A percentile compares a stretch with the other conserved stretches of the same genome.
Conservation (phyloP, 352 stramenopile genomes). For the Phytophthora pluvialis region DNA sequence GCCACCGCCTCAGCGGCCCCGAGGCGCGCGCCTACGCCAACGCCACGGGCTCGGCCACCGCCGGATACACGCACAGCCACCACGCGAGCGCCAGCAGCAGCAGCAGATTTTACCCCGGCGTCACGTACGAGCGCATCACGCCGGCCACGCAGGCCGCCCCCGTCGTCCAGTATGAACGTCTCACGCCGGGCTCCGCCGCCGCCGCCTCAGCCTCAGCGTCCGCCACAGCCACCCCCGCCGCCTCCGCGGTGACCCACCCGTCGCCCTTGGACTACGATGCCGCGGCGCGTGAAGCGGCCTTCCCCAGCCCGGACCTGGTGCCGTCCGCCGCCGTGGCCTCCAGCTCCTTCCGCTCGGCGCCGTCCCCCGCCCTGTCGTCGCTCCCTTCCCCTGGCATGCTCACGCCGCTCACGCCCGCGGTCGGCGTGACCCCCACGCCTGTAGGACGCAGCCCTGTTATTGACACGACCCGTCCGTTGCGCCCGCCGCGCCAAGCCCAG, state of each 20-base stretch:
- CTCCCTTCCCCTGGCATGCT: constrained; percentile 63
- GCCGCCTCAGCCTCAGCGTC: background rate
- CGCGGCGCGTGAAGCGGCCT: constrained; percentile 41
- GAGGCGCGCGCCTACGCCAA: constrained; percentile 37
- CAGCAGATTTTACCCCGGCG: constrained; percentile 41
- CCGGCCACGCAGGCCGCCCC: constrained; percentile 26
- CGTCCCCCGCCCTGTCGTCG: constrained; percentile 46
- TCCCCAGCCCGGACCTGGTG: constrained; percentile 43
- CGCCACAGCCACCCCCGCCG: background rate
- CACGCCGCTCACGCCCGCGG: constrained; percentile 43
- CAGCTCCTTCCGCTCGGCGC: constrained; percentile 40
- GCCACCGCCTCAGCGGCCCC: constrained; percentile 23
- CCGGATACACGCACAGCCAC: constrained; percentile 22
- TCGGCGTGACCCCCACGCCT: constrained; percentile 14
- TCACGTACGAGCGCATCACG: constrained; percentile 62
- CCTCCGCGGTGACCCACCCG: constrained; percentile 14
- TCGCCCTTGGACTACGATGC: constrained; percentile 54
- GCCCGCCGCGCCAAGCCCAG: constrained; percentile 24
- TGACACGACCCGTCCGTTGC: constrained; percentile 37
- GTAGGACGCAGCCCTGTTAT: constrained; percentile 45
- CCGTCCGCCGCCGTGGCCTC: constrained; percentile 32
- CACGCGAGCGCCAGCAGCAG: constrained; percentile 14
- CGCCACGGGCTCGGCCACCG: constrained; percentile 27
- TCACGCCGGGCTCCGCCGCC: constrained; percentile 44
- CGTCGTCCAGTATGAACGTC: constrained; percentile 57